Evolutionary conservation across 371 early-diverging fungal species (phyloP), one percentile per base, ranked within the genome.

Genomic region (Mortierella sp.): DNA sequence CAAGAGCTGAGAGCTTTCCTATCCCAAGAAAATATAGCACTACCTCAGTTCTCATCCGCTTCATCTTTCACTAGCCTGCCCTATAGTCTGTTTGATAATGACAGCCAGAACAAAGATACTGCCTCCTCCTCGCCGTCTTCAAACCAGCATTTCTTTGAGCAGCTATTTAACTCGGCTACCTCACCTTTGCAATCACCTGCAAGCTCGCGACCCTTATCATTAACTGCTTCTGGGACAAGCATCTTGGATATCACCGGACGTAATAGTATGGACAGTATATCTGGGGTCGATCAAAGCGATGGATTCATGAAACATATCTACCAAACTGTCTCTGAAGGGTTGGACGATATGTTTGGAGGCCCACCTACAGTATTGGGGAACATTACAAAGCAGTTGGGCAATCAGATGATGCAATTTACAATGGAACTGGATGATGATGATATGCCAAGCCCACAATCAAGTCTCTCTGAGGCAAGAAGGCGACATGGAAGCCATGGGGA

Each of bases 221-320:
- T 32, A n/a, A 62, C 61, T 15, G 67, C 72, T 10, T 72, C 80
- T 53, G 57, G 65, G 8, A 15, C 53, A 2, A 54, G 31, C 31
- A 28, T 17, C 17, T 32, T 55, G 15, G 68, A 70, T n/a, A 23
- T 40, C 28, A 22, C 49, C 23, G 61, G 69, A 34, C 29, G 40
- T 1, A n/a, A 28, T 2, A 32, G 51, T 15, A n/a, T 54, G 2
- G 49, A 31, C 23, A 68, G 59, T 12, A 61, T 58, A 32, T 23
- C 56, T 17, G 62, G n/a, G 2, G 26, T 37, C 23, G 49, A 61
- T n/a, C 67, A 23, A n/a, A 56, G 56, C 10, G 75, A 68, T 17
- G 89, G 90, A 1, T 89, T 89, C 68, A 93, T 93, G 90, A 84
- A 84, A 42, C 90, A 90, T n/a, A 91, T 93, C 49, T 90, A 91